Evolutionary conservation across 1,139 yeast species (phyloP).

Genomic region (Kodamaea anthophila): DNA sequence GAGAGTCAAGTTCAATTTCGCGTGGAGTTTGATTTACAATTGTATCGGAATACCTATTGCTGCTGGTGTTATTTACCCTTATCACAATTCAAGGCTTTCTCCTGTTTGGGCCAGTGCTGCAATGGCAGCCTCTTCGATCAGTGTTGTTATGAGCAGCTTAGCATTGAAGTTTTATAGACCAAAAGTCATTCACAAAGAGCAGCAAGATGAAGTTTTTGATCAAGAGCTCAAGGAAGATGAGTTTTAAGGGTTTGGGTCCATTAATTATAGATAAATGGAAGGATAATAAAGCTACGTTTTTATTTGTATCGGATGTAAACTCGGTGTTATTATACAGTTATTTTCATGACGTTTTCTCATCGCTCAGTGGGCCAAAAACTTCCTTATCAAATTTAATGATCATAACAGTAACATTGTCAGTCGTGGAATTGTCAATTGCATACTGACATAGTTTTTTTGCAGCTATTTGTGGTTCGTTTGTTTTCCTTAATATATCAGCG

Average conservation of each 20-base stretch:
- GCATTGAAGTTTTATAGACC: constrained; percentile 45
- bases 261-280: too few relatives aligned
- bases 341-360: too few relatives aligned
- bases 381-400: constrained; percentile 56
- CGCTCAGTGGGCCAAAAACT: constrained; percentile 24
- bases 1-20: constrained; percentile 53
- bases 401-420: constrained; percentile 94
- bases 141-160: constrained; percentile 53
- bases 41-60: constrained; percentile 55
- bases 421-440: constrained; percentile 76
- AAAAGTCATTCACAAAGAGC: constrained; percentile 17
- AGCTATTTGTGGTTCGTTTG: constrained; percentile 59
- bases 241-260: neutral
- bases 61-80: constrained; percentile 58
- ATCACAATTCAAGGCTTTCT: constrained; percentile 43
- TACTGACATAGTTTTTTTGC: constrained; percentile 62
- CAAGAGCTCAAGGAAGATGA: constrained; percentile 2
- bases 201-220: constrained; percentile 2
- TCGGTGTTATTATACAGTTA: too few relatives aligned
- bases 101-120: constrained; percentile 69
- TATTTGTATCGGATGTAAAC: too few relatives aligned
- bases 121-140: constrained; percentile 57
- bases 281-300: too few relatives aligned
- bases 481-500: constrained; percentile 32
- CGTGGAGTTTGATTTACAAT: constrained; percentile 49